Base-by-base conservation (phyloP, 371 early-diverging fungal species). In the Apophysomyces variabilis region DNA sequence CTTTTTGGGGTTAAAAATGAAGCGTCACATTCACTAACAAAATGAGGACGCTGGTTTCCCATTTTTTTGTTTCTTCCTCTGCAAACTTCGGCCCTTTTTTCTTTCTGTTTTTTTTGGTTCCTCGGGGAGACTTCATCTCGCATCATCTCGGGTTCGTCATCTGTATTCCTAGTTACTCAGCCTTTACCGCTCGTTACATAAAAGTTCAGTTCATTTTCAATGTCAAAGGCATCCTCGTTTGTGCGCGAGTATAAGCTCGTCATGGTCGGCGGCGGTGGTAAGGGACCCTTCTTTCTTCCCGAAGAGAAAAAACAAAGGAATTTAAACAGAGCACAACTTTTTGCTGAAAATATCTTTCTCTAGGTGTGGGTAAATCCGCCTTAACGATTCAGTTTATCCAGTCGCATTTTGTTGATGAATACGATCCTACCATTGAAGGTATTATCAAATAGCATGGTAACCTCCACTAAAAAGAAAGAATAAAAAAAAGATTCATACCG, bases 371-470 rank as follows among this genome's bases (percentile, higher is more conserved):
- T 60, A 90, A 95, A 83, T 93, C 94, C 41, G 95, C 96, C 58
- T 77, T 96, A 21, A 94, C 96, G 13, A 94, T 95, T 57, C 93
- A 93, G 71, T 95, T 95, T 74, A 93, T 95, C 54, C 94, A 93
- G 77, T 89, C 91, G 12, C 91, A 92, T 62, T 96, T 96, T 71
- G 92, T 93, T 21, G 94, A 96, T 69, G 95, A 95, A 66, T 95
- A 96, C 70, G 97, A 95, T 73, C 96, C 96, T 39, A 96, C 96
- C 6, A 95, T 96, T 58, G 96, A 96, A 81, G 90, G 90, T 88
- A 79, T 44, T 50, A 38, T 36, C 5, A 14, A 26, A 16, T 18
- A 21, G 43, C 1, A 67, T 21, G 14, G 41, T 26, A 59, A 58
- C 11, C 4, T 37, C 14, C 9, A 36, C 26, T 61, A 47, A 64